Evolutionary conservation across 805 yeast species (phyloP).

Genomic region (Candida ascalaphidarum): DNA sequence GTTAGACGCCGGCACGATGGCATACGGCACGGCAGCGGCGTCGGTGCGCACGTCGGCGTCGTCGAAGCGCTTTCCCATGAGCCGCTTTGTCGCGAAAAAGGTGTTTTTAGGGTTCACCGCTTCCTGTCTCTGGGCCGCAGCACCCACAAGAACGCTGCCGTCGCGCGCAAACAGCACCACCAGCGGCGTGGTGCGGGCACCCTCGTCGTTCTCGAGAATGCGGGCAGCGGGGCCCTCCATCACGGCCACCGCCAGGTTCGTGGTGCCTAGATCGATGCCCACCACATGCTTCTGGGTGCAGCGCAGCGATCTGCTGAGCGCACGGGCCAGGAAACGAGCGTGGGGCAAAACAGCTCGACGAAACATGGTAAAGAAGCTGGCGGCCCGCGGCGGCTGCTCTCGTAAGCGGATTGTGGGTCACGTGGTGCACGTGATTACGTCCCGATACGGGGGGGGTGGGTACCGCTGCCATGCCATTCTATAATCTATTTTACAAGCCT

Average conservation of each 20-base stretch:
- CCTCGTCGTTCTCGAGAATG: conserved; percentile 72
- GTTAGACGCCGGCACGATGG: conserved; percentile 47
- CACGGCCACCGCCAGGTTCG: conserved; percentile 79
- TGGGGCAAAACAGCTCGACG: no score
- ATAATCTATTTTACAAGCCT: no score
- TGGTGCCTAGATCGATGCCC: conserved; percentile 81
- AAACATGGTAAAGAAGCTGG: no score
- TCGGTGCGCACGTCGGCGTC: conserved; percentile 69
- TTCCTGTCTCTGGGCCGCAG: conserved; percentile 72
- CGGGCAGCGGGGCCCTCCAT: conserved; percentile 55
- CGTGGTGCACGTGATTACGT: no score
- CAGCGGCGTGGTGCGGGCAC: conserved; percentile 74
- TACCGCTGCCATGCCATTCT: no score
- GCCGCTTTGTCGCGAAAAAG: conserved; percentile 72
- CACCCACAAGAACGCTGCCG: conserved; percentile 41
- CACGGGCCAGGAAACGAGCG: no score
- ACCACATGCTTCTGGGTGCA: no score
- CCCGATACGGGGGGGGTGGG: no score
- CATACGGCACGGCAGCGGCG: conserved; percentile 52
- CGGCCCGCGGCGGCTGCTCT: no score
- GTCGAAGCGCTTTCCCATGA: conserved; percentile 64
- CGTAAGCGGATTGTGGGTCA: no score
- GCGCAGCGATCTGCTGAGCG: no score
- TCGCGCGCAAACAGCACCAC: conserved; percentile 55
- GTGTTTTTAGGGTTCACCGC: conserved; percentile 70